Base-by-base conservation (phyloP, 345 rosid genomes). In the Bruguiera gymnorhiza region DNA sequence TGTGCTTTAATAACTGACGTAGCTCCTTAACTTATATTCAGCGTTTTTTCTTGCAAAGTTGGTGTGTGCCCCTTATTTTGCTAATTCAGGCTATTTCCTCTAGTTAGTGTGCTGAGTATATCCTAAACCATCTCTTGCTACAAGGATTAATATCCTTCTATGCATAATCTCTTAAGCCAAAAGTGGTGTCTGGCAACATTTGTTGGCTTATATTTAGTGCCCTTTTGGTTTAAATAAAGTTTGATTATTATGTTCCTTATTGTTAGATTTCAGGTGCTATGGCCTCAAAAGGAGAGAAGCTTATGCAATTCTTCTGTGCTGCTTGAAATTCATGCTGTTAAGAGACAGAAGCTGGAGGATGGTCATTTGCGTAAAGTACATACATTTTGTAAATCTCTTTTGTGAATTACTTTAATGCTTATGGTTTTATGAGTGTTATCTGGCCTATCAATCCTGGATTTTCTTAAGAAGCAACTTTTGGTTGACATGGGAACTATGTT, bases 261-360 rank as follows among this genome's bases (percentile, higher is more conserved):
- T 68, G 26, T 19, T 77, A 89, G 96, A 68, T 83, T 78, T 78
- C 88, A 79, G 80, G 82, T 60, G 76, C 78, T 54, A 62, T 65
- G 60, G 60, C 70, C 48, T 75, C 84, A 76, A 63, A 68, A 60
- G 60, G 86, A 83, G 64, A 86, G 79, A 72, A 79, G 78, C 76
- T 70, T 80, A 56, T 76, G 70, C 75, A 76, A 70, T 78, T 71
- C 84, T 80, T 85, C 83, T 77, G 79, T 51, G 60, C 18, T 43
- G 50, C 82, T 79, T 68, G 99, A 90, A 84, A 71, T 62, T 75
- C 99, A 92, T 70, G 92, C 99, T 81, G 69, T 92, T 68, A 96
- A 96, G 86, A 88, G 97, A 78, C 98, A 87, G 87, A 96, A 96
- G 76, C 84, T 96, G 29, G 98, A 92, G 70, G 92, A 95, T 62